Evolutionary conservation across 1,139 yeast species (phyloP), one percentile per base, ranked within the genome.

Genomic region (Protomyces inundatus): DNA sequence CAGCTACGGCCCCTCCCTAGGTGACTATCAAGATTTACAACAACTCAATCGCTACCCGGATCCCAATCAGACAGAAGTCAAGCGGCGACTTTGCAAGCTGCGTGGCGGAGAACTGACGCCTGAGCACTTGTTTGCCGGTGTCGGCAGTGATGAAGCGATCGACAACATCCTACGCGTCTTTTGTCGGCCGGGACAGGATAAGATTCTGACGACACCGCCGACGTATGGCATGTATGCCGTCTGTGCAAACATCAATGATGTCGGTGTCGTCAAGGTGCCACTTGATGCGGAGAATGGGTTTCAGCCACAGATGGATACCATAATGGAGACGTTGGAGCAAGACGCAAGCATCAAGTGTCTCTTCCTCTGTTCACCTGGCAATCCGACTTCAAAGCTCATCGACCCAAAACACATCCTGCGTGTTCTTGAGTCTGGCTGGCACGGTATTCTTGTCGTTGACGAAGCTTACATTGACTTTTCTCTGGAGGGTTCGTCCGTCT

Each of bases 191-290:
- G 88, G 87, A 0, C 80, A 79, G 68, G 97, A 90, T 67, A 91
- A 90, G 74, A 77, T 95, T 71, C 77, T 93, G 70, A 82, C 85
- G 1, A 87, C 97, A 74, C 97, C 98, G 4, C 98, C 98, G 42
- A 93, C 98, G 0, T 93, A 93, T 72, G 98, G 98, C 9, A 93
- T 93, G 99, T 93, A 93, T 78, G 77, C 87, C 1, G 91, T 95
- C 51, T 88, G 96, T 73, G 95, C 98, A 1, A 84, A 84, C 40
- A 87, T 93, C 66, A 93, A 93, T 72, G 98, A 93, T 71, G 88
- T 91, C 7, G 87, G 80, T 37, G 80, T 88, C 46, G 90, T 84
- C 23, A 80, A 82, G 67, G 90, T 90, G 10, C 93, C 96, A 14
- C 77, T 85, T 66, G 78, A 81, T 64, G 78, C 81, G 63, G 81